Conservation (phyloP, 345 rosid genomes). For the Nephelium lappaceum region DNA sequence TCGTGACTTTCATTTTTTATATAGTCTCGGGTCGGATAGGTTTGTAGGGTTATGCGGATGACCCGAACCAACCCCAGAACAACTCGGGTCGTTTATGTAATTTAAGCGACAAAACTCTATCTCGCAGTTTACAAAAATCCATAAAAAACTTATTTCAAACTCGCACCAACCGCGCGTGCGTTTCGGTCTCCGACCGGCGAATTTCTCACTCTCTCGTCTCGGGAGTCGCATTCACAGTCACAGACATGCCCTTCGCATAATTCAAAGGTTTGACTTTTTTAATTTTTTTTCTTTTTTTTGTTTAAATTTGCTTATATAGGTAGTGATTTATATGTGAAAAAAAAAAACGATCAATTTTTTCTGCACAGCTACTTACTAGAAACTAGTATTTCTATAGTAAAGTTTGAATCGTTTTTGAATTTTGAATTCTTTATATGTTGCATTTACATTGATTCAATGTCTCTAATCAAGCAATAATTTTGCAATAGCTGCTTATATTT, state of each 20-base stretch:
- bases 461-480: background rate
- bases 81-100: too few relatives aligned
- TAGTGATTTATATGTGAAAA: background rate
- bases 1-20: too few relatives aligned
- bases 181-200: constrained; percentile 13
- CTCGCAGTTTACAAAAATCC: background rate
- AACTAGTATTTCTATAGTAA: background rate
- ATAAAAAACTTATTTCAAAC: background rate
- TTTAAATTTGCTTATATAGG: background rate
- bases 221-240: background rate
- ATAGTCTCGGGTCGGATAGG: too few relatives aligned
- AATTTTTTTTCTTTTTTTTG: background rate
- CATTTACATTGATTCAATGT: background rate
- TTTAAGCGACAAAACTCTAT: background rate
- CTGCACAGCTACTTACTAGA: background rate
- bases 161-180: constrained; percentile 4
- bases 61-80: too few relatives aligned
- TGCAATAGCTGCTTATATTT: background rate
- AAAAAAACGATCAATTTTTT: background rate
- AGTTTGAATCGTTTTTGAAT: background rate
- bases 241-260: background rate
- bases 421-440: background rate
- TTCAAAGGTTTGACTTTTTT: constrained; percentile 13
- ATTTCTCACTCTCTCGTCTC: background rate
- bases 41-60: too few relatives aligned